Evolutionary conservation across 129 eudicot species (phyloP).

Genomic region (Artemisia argyi): DNA sequence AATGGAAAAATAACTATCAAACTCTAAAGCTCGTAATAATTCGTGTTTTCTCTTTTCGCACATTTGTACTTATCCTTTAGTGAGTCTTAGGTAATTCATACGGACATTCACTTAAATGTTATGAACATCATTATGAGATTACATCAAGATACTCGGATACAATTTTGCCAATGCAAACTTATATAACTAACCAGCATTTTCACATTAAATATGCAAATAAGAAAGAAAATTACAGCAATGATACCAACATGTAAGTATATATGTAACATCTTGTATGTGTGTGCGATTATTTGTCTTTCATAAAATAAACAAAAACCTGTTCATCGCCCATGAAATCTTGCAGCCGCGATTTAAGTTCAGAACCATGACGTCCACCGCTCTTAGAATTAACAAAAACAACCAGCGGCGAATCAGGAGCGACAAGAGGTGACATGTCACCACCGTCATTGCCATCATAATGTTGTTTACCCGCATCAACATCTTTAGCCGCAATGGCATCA

Average conservation of each 20-base stretch:
- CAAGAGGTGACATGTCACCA: conserved; percentile 18
- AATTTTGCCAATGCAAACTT: no score
- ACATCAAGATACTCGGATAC: no score
- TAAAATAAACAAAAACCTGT: conserved; percentile 43
- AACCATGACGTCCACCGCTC: conserved; percentile 78
- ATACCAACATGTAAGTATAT: not conserved
- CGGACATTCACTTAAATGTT: no score
- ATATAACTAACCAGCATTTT: no score
- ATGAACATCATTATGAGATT: no score
- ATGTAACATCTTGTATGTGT: not conserved
- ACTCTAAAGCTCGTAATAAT: not conserved
- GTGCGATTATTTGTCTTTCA: no score
- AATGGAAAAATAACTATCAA: not conserved
- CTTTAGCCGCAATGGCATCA: conserved; percentile 51
- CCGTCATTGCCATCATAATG: conserved; percentile 15
- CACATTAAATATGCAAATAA: no score
- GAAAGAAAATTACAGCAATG: no score
- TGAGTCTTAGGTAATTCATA: no score
- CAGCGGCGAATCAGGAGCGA: conserved; percentile 54
- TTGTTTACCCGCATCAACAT: conserved; percentile 37
- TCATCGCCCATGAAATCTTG: conserved; percentile 66
- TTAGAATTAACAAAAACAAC: conserved; percentile 67
- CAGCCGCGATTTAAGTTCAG: conserved; percentile 46
- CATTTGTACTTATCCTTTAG: no score
- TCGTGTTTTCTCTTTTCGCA: no score